Conservation (phyloP, 164 flowering plant species). For the Chimonanthus salicifolius region DNA sequence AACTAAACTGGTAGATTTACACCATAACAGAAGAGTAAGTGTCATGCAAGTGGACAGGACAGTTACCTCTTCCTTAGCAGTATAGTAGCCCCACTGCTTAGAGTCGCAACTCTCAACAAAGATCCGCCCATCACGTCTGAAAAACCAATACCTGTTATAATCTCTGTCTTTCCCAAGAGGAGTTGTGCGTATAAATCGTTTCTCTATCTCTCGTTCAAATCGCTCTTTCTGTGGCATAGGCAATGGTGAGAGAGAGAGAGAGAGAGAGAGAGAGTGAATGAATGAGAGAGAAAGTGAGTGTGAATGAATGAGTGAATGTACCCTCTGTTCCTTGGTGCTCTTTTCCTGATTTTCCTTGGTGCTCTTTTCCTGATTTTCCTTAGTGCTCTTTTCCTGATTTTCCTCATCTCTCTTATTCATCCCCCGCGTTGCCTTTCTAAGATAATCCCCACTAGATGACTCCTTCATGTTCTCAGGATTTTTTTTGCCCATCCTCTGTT, state of each 20-base stretch:
- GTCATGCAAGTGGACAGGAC: constrained; percentile 3
- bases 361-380: constrained; percentile 26
- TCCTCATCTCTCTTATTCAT: constrained; percentile 26
- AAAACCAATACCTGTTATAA: constrained; percentile 90
- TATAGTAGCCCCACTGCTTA: constrained; percentile 78
- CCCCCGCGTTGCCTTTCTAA: constrained; percentile 9
- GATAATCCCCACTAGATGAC: constrained; percentile 18
- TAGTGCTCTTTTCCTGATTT: no score
- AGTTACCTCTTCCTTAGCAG: constrained; percentile 74
- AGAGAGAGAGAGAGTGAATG: constrained; percentile 1
- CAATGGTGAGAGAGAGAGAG: constrained; percentile 2
- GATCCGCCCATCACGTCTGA: constrained; percentile 70
- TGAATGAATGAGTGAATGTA: constrained; percentile 8
- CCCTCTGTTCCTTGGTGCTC: constrained; percentile 53
- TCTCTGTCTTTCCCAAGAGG: constrained; percentile 83
- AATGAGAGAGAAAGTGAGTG: constrained; percentile 1
- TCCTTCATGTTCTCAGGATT: constrained; percentile 14
- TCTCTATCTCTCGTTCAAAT: constrained; percentile 77
- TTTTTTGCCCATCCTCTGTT: constrained; percentile 23
- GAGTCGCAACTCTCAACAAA: constrained; percentile 82
- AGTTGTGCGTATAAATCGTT: constrained; percentile 54
- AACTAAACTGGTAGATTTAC: neutral
- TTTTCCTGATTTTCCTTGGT: constrained; percentile 24
- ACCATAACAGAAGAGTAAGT: neutral
- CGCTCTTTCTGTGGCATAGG: constrained; percentile 52